phyloP scores from a whole-genome alignment of 2,329 filamentous ascomycete genomes.

The Claviceps humidiphila region DNA sequence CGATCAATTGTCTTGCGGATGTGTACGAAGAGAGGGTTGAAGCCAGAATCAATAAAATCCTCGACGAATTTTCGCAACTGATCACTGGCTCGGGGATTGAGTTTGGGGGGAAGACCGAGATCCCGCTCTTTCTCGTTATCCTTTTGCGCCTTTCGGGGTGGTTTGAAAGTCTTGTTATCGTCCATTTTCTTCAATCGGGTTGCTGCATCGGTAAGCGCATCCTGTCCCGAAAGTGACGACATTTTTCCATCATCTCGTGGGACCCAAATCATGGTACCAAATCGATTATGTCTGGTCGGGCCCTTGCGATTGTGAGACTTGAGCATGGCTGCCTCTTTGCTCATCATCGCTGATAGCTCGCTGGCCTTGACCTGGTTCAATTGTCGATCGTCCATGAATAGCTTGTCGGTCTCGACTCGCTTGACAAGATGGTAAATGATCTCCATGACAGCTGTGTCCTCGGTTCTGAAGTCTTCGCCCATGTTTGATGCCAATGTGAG shows the following conservation, averaged over 20 bases:
- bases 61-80: conserved; percentile 74
- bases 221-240: conserved; percentile 78
- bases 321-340: conserved; percentile 74
- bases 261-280: conserved; percentile 96
- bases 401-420: conserved; percentile 66
- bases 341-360: conserved; percentile 62
- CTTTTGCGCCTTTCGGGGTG: conserved; percentile 51
- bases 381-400: conserved; percentile 74
- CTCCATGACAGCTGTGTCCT: conserved; percentile 83
- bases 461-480: conserved; percentile 79
- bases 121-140: conserved; percentile 56
- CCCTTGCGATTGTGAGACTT: conserved; percentile 63
- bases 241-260: conserved; percentile 75
- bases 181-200: conserved; percentile 80
- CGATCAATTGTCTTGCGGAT: conserved; percentile 81
- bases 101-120: conserved; percentile 57
- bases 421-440: conserved; percentile 88
- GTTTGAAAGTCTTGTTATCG: conserved; percentile 77
- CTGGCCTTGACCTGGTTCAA: conserved; percentile 54
- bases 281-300: conserved; percentile 80
- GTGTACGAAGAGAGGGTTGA: conserved; percentile 81
- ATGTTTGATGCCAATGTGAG: conserved; percentile 85
- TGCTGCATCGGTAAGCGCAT: conserved; percentile 61
- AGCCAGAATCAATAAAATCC: conserved; percentile 87
- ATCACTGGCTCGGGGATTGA: conserved; percentile 61